A percentile compares a stretch with the other conserved stretches of the same genome.
Conservation (phyloP, 2,329 filamentous ascomycete species). For the Neonectria sp. region DNA sequence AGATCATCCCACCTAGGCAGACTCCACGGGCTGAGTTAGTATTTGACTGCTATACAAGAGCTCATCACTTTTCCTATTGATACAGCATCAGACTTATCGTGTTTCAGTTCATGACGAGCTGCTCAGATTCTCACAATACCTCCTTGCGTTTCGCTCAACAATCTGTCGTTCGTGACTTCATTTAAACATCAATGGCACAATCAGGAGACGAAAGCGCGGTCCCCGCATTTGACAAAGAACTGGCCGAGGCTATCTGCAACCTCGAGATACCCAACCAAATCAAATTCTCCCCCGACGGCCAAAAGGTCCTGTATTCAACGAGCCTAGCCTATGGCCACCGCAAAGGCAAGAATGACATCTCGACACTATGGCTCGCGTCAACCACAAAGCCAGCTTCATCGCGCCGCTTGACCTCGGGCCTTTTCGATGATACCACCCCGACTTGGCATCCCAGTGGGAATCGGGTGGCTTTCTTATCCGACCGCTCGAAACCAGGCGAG, state of each 20-base stretch:
- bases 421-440: conserved; percentile 6
- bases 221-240: conserved; percentile 15
- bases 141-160: too few species aligned
- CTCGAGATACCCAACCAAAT: conserved; percentile 30
- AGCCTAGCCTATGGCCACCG: background rate
- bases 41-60: too few species aligned
- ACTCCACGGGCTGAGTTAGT: too few species aligned
- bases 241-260: conserved; percentile 33
- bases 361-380: conserved; percentile 39
- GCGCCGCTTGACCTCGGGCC: conserved; percentile 22
- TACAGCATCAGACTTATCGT: too few species aligned
- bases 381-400: conserved; percentile 23
- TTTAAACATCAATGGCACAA: conserved; percentile 16
- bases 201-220: background rate
- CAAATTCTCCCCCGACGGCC: conserved; percentile 24
- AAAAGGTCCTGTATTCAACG: conserved; percentile 29
- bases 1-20: too few species aligned
- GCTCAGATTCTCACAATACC: too few species aligned
- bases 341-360: conserved; percentile 30
- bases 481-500: conserved; percentile 46
- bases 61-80: too few species aligned
- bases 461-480: conserved; percentile 28
- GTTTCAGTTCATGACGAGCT: too few species aligned
- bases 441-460: conserved; percentile 31
- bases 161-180: too few species aligned